These are phyloP conservation scores for Ajuga chamaepitys DNA, from an alignment of 257 asterid species.

Conservation along the genomic window DNA sequence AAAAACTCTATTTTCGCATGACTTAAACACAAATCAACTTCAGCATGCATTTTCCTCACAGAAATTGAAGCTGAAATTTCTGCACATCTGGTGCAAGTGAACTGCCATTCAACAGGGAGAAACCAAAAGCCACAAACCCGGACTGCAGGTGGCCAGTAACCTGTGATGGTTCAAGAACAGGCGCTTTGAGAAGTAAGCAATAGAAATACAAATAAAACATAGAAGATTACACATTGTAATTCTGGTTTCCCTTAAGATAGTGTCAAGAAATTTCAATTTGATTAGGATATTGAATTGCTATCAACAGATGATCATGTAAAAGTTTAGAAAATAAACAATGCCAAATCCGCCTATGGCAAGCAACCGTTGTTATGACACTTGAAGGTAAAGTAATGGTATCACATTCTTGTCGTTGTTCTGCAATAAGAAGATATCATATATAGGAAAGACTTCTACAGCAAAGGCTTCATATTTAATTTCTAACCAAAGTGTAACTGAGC, in stretches of 20 bases:
- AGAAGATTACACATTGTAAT: not conserved
- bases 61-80: conserved; percentile 40
- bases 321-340: not conserved
- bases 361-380: not conserved
- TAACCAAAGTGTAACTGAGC: too few relatives aligned
- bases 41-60: conserved; percentile 22
- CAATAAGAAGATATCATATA: too few relatives aligned
- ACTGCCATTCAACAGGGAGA: conserved; percentile 83
- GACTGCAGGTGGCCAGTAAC: conserved; percentile 89
- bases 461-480: not conserved
- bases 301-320: not conserved
- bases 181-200: not conserved
- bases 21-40: conserved; percentile 43
- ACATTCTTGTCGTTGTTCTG: too few relatives aligned
- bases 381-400: too few relatives aligned
- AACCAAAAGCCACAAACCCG: conserved; percentile 94
- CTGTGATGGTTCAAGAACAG: conserved; percentile 27
- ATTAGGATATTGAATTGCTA: not conserved
- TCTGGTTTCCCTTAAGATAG: not conserved
- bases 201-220: not conserved
- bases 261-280: not conserved
- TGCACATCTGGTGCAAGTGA: conserved; percentile 72
- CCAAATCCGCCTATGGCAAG: not conserved
- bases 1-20: conserved; percentile 48
- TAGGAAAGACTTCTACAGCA: too few relatives aligned